phyloP scores from a whole-genome alignment of 202 grass and related monocot genomes.

The Eragrostis tef region DNA sequence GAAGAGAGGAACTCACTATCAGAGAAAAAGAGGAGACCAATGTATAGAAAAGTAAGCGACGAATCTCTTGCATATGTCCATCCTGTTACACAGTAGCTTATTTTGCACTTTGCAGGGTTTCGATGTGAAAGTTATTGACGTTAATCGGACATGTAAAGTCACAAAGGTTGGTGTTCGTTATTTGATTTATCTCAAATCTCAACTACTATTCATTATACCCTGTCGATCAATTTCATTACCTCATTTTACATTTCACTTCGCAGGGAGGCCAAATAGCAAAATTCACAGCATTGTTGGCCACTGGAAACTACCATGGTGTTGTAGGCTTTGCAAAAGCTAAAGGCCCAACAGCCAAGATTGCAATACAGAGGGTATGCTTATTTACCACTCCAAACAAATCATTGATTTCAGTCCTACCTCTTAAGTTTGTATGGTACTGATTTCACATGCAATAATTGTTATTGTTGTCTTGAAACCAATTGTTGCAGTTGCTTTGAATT shows the following conservation, averaged over 20 bases:
- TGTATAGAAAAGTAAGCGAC: constrained; percentile 87
- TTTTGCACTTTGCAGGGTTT: constrained; percentile 66
- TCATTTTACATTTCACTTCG: constrained; percentile 35
- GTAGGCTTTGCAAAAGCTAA: constrained; percentile 94
- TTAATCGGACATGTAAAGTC: constrained; percentile 94
- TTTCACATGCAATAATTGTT: too few species aligned
- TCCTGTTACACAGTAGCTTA: neutral
- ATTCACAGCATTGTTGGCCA: constrained; percentile 82
- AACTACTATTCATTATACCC: neutral
- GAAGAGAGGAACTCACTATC: constrained; percentile 78
- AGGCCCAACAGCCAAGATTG: constrained; percentile 80
- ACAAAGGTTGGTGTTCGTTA: constrained; percentile 67
- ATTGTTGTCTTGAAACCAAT: too few species aligned
- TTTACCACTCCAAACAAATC: constrained; percentile 23
- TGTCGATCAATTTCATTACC: neutral
- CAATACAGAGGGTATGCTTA: constrained; percentile 83
- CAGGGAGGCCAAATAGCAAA: constrained; percentile 95
- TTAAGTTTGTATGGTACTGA: too few species aligned
- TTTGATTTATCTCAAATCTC: neutral
- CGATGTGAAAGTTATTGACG: constrained; percentile 92
- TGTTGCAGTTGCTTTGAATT: neutral
- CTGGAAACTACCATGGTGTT: constrained; percentile 97
- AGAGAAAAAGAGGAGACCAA: constrained; percentile 79
- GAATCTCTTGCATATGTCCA: neutral
- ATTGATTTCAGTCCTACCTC: neutral